Base-by-base conservation (phyloP, 768 basidiomycete genomes). In the Thelephora ganbajun region DNA sequence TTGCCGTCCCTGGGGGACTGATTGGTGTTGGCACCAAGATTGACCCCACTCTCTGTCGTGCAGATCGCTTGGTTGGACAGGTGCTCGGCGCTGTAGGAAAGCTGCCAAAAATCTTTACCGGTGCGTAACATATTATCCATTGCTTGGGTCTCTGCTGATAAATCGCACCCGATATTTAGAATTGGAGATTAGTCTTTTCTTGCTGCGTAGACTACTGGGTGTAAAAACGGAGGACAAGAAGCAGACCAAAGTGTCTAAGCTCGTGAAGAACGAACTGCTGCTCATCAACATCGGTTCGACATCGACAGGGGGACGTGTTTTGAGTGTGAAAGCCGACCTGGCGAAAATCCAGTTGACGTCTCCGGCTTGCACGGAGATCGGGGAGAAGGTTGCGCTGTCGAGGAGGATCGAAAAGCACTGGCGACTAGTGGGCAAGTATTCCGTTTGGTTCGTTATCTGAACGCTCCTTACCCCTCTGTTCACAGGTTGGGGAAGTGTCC, bases 141-240 rank as follows among this genome's bases (percentile, higher is more conserved):
- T 7, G 39, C 14, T 41, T 22, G 4, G 65, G 52, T 0, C 6
- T 33, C 19, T 23, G 5, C 37, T 20, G 35, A 22, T 7, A 4
- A 14, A 41, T 22, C 14, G 7, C 14, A 14, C 14, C 14, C 39
- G 39, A 30, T 9, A 11, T 46, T 45, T 50, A 89, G 91, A 93
- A 64, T 72, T 93, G 47, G 90, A 93, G 64, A 91, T 93, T 61
- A 86, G 79, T 56, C 71, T 93, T 56, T 99, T 97, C 82, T 70
- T 98, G 30, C 83, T 99, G 33, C 87, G 96, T 51, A 80, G 96
- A 50, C 69, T 98, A 47, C 77, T 98, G n/a, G 94, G 96, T 61
- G 96, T 99, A 52, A 92, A 93, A 65, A 91, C 92, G 19, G 94
- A 97, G 65, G 96, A 98, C 69, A 96, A 93, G 71, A 99, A 97